phyloP scores from a whole-genome alignment of 805 yeast genomes.

The Komagataella ulmi region DNA sequence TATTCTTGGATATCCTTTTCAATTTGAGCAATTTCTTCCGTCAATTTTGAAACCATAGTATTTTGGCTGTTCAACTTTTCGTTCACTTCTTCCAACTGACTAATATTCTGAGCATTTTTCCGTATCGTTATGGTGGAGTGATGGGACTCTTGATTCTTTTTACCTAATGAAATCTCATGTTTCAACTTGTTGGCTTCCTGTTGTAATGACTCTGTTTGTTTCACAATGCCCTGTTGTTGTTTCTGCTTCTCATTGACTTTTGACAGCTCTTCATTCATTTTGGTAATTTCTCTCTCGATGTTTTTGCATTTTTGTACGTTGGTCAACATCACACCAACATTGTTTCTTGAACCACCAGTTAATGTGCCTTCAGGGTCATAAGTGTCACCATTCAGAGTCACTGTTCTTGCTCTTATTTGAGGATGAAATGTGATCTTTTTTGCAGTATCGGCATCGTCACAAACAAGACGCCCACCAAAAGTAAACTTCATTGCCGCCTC shows the following conservation, averaged over 20 bases:
- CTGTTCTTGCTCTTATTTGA: constrained; percentile 63
- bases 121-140: constrained; percentile 42
- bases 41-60: constrained; percentile 16
- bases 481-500: constrained; percentile 79
- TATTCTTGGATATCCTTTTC: constrained; percentile 78
- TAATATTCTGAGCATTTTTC: constrained; percentile 29
- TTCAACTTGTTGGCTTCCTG: constrained; percentile 40
- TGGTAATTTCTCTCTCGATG: constrained; percentile 22
- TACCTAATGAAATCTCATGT: constrained; percentile 45
- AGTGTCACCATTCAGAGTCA: constrained; percentile 85
- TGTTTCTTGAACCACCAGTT: constrained; percentile 83
- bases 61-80: constrained; percentile 23
- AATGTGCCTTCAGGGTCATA: constrained; percentile 95
- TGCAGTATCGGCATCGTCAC: constrained; percentile 82
- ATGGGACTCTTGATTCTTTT: constrained; percentile 40
- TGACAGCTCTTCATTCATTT: constrained; percentile 28
- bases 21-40: constrained; percentile 34
- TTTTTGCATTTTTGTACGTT: constrained; percentile 55
- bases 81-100: constrained; percentile 31
- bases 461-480: constrained; percentile 82
- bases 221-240: constrained; percentile 27
- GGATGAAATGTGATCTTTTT: constrained; percentile 82
- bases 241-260: constrained; percentile 25
- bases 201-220: constrained; percentile 40
- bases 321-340: constrained; percentile 41